Evolutionary conservation across 495 filamentous ascomycete species (phyloP), one percentile per base, ranked within the genome.

Genomic region (Chaetomium tenue): DNA sequence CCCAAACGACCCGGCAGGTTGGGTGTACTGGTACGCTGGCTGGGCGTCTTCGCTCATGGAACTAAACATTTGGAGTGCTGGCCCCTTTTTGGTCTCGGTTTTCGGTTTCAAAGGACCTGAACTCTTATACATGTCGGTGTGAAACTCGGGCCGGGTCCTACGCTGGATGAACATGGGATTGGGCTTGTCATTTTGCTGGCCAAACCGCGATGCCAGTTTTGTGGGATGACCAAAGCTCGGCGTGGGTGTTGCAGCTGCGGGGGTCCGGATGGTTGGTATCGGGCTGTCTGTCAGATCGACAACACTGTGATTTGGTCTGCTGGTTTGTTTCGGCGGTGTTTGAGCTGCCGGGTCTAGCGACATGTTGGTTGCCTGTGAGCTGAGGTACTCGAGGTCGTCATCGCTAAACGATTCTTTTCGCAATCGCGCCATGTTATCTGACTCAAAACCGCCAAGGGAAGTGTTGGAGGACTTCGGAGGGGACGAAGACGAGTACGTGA

Each of bases 121-220:
- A 26, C 53, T 66, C 64, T 65, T 71, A 60, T 77, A 74, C 62
- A 80, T 72, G 61, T 79, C 77, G 37, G 72, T 73, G 63, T 83
- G 80, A 48, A 78, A 76, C 68, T 82, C 80, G 13, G 79, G 79
- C 5, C 78, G 77, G 47, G 61, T 77, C 63, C 73, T 81, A 18
- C 77, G 75, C 60, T 77, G 72, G 42, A 77, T 73, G 67, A 82
- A 82, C 47, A 80, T 65, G 63, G 77, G 76, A 48, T 77, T 70
- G 60, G 61, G 72, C 63, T 74, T 66, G 60, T 67, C 63, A 22
- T 62, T 52, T 46, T 44, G 59, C 37, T 52, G 59, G 23, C 46
- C 25, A 40, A 72, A 68, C 28, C 67, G 68, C 11, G 69, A 65
- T 26, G 48, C 44, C 13, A 72, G 66, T 58, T 74, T 53, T 4